These are phyloP conservation scores for Candida quercuum DNA, from an alignment of 805 yeast species.

Conservation along the genomic window DNA sequence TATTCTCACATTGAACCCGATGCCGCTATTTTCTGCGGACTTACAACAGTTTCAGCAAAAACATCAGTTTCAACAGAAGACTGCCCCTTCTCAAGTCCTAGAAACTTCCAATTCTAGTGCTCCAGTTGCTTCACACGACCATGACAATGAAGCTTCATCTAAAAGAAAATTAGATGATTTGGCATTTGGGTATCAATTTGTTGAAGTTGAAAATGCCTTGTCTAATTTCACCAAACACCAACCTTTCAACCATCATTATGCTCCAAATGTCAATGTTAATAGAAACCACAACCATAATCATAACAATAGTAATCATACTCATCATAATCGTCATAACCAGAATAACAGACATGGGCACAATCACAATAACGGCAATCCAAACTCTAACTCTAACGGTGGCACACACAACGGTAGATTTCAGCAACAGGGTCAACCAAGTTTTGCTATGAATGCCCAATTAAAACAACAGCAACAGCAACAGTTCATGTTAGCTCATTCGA, in stretches of 20 bases:
- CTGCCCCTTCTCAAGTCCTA: no score
- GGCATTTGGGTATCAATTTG: constrained; percentile 21
- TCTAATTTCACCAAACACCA: constrained; percentile 25
- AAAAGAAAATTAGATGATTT: constrained; percentile 10
- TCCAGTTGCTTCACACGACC: background rate
- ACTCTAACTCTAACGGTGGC: no score
- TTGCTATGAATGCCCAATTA: constrained; percentile 18
- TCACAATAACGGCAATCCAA: background rate
- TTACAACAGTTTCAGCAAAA: no score
- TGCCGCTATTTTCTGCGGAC: no score
- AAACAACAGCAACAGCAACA: constrained; percentile 23
- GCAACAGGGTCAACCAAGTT: constrained; percentile 8
- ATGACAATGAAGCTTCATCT: background rate
- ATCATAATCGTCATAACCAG: constrained; percentile 1
- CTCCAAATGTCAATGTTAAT: constrained; percentile 23
- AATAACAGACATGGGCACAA: background rate
- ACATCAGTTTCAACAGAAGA: no score
- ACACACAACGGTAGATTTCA: constrained; percentile 2
- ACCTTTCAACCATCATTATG: constrained; percentile 26
- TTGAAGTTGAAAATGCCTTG: constrained; percentile 25
- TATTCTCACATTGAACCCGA: no score
- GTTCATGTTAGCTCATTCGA: constrained; percentile 12
- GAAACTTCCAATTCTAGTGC: background rate
- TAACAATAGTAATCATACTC: background rate
- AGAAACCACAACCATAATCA: constrained; percentile 9